Evolutionary conservation across 2,329 filamentous ascomycete species (phyloP).

Genomic region (Berkeleyomyces basicola): DNA sequence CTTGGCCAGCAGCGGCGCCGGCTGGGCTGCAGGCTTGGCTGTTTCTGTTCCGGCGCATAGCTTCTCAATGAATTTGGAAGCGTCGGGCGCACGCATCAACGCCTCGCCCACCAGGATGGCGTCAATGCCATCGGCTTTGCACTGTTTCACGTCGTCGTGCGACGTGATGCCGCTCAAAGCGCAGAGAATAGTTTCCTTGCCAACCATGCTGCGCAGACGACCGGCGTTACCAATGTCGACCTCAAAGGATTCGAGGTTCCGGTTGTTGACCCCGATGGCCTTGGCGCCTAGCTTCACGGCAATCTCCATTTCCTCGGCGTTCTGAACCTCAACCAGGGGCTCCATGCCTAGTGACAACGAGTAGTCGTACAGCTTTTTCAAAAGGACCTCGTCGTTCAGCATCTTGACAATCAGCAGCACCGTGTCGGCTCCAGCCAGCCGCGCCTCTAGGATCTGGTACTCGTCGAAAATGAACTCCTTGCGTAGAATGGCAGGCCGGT

Average conservation of each 20-base stretch:
- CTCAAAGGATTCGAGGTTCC: slow-evolving; percentile 90
- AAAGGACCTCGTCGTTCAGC: slow-evolving; percentile 52
- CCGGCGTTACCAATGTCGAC: slow-evolving; percentile 89
- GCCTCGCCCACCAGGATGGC: slow-evolving; percentile 91
- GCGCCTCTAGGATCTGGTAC: slow-evolving; percentile 91
- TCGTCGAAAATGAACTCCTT: slow-evolving; percentile 98
- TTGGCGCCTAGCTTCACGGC: slow-evolving; percentile 75
- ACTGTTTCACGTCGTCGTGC: slow-evolving; percentile 72
- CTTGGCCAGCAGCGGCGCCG: slow-evolving; percentile 56
- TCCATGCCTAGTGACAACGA: slow-evolving; percentile 89
- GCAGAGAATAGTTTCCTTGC: slow-evolving; percentile 72
- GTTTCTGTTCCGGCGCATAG: slow-evolving; percentile 48
- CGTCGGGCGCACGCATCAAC: slow-evolving; percentile 80
- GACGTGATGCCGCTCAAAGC: slow-evolving; percentile 88
- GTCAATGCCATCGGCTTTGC: slow-evolving; percentile 76
- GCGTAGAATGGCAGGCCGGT: slow-evolving; percentile 76
- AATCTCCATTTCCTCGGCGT: slow-evolving; percentile 75
- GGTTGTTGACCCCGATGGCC: slow-evolving; percentile 94
- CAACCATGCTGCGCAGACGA: slow-evolving; percentile 72
- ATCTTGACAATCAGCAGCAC: slow-evolving; percentile 96
- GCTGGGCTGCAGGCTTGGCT: slow-evolving; percentile 19
- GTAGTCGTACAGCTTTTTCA: slow-evolving; percentile 72
- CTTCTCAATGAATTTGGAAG: slow-evolving; percentile 64
- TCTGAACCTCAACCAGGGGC: slow-evolving; percentile 92
- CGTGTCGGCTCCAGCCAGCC: slow-evolving; percentile 84